Percentiles rank a stretch among this genome's conserved stretches.
phyloP scores from a whole-genome alignment of 1,284 basidiomycete species.

The Ceratobasidium sp. region DNA sequence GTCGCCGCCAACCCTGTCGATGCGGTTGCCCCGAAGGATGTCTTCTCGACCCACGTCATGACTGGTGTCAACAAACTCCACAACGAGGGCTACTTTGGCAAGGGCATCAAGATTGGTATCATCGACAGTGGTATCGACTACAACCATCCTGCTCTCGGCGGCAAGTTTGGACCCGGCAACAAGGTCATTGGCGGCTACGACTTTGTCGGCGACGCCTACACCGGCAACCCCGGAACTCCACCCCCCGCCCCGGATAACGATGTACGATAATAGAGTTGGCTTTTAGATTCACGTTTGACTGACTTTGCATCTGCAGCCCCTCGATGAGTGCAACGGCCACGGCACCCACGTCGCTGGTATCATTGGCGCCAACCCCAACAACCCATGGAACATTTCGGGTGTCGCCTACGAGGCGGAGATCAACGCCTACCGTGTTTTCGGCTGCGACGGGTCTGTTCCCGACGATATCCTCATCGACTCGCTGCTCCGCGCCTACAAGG shows the following conservation, averaged over 20 bases:
- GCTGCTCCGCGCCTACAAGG: conserved; percentile 44
- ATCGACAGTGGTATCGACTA: conserved; percentile 56
- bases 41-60: conserved; percentile 41
- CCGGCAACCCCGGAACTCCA: neutral
- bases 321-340: conserved; percentile 51
- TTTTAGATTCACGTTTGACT: neutral
- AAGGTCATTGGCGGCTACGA: conserved; percentile 52
- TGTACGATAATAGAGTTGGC: neutral
- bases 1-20: conserved; percentile 3
- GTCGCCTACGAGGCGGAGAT: conserved; percentile 28
- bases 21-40: conserved; percentile 24
- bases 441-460: conserved; percentile 10
- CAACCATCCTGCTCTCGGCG: conserved; percentile 54
- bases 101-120: conserved; percentile 56
- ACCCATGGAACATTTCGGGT: conserved; percentile 45
- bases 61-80: conserved; percentile 52
- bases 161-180: conserved; percentile 53
- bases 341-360: conserved; percentile 52
- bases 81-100: conserved; percentile 52
- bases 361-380: conserved; percentile 47
- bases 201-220: conserved; percentile 50
- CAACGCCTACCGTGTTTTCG: conserved; percentile 38
- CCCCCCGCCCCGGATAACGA: conserved; percentile 7
- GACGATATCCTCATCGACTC: conserved; percentile 40
- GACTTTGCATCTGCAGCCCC: conserved; percentile 36